These are phyloP conservation scores for Fusarium irregulare DNA, from an alignment of 2,329 filamentous ascomycete genomes.

Conservation along the genomic window DNA sequence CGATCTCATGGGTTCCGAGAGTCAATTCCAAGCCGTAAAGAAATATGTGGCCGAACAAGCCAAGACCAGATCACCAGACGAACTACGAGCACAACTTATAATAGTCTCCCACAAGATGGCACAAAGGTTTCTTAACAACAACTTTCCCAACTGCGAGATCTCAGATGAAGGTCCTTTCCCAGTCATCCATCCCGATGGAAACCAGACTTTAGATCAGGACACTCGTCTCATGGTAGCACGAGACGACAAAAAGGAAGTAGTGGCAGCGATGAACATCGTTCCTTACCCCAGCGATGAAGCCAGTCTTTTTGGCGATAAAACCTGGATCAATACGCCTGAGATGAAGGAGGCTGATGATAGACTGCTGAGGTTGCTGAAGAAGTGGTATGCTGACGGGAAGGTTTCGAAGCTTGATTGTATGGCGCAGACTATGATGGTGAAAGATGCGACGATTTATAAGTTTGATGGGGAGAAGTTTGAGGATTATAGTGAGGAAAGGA, in stretches of 20 bases:
- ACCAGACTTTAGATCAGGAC: not conserved
- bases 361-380: not conserved
- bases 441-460: slow-evolving; percentile 1
- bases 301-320: not conserved
- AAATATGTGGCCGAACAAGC: not conserved
- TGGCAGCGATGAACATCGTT: not conserved
- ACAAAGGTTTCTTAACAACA: not conserved
- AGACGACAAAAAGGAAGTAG: not conserved
- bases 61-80: not conserved
- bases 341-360: slow-evolving; percentile 1
- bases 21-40: slow-evolving; percentile 6
- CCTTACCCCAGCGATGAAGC: not conserved
- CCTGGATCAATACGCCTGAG: not conserved
- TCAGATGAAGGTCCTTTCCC: not conserved
- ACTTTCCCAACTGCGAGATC: slow-evolving; percentile 1
- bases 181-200: not conserved
- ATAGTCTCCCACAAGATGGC: not conserved
- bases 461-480: slow-evolving; percentile 8
- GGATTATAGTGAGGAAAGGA: slow-evolving; percentile 6
- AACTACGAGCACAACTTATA: not conserved
- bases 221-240: not conserved
- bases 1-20: not conserved
- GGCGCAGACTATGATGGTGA: not conserved
- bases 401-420: not conserved
- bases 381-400: not conserved